Evolutionary conservation across 768 basidiomycete species (phyloP).

Genomic region (Dentipellis sp.): DNA sequence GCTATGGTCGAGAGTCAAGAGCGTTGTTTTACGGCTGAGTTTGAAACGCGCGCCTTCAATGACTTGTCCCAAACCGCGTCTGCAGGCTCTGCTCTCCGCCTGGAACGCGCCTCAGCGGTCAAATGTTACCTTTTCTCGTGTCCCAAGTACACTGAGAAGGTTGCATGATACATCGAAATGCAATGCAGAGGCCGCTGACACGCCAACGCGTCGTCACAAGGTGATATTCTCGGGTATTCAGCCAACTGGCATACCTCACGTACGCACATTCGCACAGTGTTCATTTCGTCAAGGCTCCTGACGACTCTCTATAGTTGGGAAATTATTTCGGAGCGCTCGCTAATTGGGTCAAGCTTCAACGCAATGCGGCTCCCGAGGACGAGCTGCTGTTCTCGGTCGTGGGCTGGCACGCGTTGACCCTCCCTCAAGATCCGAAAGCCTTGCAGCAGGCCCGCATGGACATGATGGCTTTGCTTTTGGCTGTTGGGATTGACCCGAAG

Average conservation of each 20-base stretch:
- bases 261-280: slow-evolving; percentile 25
- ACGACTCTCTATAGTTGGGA: slow-evolving; percentile 51
- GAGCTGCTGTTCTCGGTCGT: slow-evolving; percentile 79
- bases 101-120: background rate
- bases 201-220: slow-evolving; percentile 15
- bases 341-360: slow-evolving; percentile 83
- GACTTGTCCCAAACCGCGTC: background rate
- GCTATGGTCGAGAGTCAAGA: background rate
- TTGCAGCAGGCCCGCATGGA: slow-evolving; percentile 58
- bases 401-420: slow-evolving; percentile 89
- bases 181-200: background rate
- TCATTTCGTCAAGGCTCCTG: background rate
- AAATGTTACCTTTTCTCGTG: background rate
- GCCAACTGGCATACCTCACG: slow-evolving; percentile 87
- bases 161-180: background rate
- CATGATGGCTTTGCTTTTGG: slow-evolving; percentile 76
- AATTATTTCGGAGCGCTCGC: slow-evolving; percentile 88
- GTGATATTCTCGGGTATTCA: slow-evolving; percentile 88
- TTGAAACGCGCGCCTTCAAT: background rate
- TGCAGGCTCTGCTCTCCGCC: background rate
- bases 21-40: background rate
- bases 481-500: slow-evolving; percentile 76
- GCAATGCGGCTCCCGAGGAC: slow-evolving; percentile 45
- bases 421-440: slow-evolving; percentile 72
- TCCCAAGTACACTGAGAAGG: background rate